phyloP scores from a whole-genome alignment of 2,329 filamentous ascomycete species.

The Helotiales sp. region DNA sequence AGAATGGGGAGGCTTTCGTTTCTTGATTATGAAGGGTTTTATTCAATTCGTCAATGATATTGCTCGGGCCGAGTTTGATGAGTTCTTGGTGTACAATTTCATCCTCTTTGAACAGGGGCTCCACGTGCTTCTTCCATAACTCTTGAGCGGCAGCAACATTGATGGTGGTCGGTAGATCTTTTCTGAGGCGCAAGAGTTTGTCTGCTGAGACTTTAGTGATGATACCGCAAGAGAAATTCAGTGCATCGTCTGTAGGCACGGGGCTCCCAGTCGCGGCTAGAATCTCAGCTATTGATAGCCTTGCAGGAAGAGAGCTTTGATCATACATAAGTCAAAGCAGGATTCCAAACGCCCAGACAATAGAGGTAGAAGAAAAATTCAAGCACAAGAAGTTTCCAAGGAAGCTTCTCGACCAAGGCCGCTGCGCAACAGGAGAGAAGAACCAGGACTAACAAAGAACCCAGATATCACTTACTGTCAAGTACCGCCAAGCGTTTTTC shows the following conservation, averaged over 20 bases:
- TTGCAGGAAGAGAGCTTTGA: too few species aligned
- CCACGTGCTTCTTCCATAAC: slow-evolving; percentile 53
- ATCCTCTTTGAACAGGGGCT: slow-evolving; percentile 53
- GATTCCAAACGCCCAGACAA: not conserved
- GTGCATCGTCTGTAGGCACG: too few species aligned
- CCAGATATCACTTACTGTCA: slow-evolving; percentile 16
- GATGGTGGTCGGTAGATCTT: slow-evolving; percentile 51
- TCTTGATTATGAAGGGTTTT: slow-evolving; percentile 45
- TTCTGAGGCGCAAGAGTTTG: slow-evolving; percentile 61
- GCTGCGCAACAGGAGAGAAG: not conserved
- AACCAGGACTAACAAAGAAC: not conserved
- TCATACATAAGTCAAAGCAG: not conserved
- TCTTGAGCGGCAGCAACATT: slow-evolving; percentile 40
- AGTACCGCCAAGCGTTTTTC: not conserved
- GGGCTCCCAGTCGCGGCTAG: too few species aligned
- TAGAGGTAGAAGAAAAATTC: not conserved
- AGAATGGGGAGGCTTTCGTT: not conserved
- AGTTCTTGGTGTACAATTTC: slow-evolving; percentile 58
- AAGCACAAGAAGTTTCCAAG: not conserved
- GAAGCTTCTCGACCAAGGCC: not conserved
- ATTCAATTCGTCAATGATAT: slow-evolving; percentile 52
- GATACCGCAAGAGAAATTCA: not conserved
- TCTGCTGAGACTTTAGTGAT: slow-evolving; percentile 31
- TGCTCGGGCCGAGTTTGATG: slow-evolving; percentile 44
- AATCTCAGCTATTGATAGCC: too few species aligned